Evolutionary conservation across 352 stramenopile species (phyloP).

Genomic region (Phytophthora megakarya): DNA sequence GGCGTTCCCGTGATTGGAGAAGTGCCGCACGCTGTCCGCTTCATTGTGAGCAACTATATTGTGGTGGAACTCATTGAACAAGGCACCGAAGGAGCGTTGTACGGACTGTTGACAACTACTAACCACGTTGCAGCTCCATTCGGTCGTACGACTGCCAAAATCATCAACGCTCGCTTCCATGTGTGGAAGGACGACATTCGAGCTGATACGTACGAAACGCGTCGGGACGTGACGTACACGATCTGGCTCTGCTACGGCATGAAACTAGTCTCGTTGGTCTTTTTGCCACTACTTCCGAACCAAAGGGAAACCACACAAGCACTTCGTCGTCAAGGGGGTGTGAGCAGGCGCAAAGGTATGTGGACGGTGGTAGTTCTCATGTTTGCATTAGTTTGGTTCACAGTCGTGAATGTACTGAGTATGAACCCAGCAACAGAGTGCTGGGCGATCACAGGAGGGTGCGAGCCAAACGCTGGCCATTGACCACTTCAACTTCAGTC

Average conservation of each 20-base stretch:
- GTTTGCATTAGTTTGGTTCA: conserved; percentile 48
- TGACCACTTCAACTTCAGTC: conserved; percentile 17
- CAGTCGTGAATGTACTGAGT: conserved; percentile 54
- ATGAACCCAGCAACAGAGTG: conserved; percentile 67
- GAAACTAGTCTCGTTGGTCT: conserved; percentile 57
- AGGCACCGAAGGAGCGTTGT: conserved; percentile 59
- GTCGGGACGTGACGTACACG: conserved; percentile 60
- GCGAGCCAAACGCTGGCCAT: conserved; percentile 28
- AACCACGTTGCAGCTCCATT: conserved; percentile 57
- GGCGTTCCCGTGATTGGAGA: conserved; percentile 59
- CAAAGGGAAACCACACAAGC: conserved; percentile 45
- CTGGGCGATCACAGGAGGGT: conserved; percentile 68
- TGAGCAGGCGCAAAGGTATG: conserved; percentile 45
- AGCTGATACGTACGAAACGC: conserved; percentile 47
- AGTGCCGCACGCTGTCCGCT: conserved; percentile 51
- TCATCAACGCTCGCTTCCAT: conserved; percentile 58
- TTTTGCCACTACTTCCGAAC: conserved; percentile 51
- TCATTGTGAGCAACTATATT: conserved; percentile 64
- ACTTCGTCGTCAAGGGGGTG: conserved; percentile 42
- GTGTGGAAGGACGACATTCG: conserved; percentile 61
- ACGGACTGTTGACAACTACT: conserved; percentile 55
- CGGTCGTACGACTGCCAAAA: conserved; percentile 51
- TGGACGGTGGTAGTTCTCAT: conserved; percentile 45
- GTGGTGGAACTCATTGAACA: conserved; percentile 62
- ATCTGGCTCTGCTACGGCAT: conserved; percentile 60